Percentiles rank a stretch among this genome's conserved stretches.
phyloP scores from a whole-genome alignment of 2,329 filamentous ascomycete species.

The Neonectria magnoliae region DNA sequence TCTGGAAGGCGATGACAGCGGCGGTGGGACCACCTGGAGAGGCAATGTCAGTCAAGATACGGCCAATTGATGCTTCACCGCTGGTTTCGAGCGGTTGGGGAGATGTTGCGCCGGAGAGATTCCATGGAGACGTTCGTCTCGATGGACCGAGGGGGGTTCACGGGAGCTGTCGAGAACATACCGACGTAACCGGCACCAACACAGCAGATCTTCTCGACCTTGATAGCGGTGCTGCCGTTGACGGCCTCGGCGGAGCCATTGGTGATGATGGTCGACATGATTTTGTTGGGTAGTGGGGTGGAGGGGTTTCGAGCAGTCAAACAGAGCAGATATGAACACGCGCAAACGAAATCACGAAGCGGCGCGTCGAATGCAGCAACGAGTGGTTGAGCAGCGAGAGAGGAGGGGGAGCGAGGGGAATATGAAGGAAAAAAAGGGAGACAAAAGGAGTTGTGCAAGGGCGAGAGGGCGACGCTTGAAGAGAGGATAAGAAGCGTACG shows the following conservation, averaged over 20 bases:
- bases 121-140: neutral
- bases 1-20: constrained; percentile 78
- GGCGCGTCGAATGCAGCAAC: constrained; percentile 35
- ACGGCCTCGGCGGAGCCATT: constrained; percentile 47
- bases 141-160: neutral
- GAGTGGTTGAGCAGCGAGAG: constrained; percentile 28
- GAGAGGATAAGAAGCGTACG: constrained; percentile 23
- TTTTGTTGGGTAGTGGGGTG: constrained; percentile 26
- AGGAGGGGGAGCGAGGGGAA: constrained; percentile 19
- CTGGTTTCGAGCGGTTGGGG: neutral
- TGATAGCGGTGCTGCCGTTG: constrained; percentile 43
- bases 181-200: constrained; percentile 81
- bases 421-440: constrained; percentile 15
- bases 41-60: constrained; percentile 26
- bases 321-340: constrained; percentile 29
- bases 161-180: constrained; percentile 53
- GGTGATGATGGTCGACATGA: constrained; percentile 43
- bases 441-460: constrained; percentile 21
- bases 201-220: constrained; percentile 72
- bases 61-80: constrained; percentile 28
- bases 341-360: constrained; percentile 37
- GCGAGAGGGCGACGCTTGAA: constrained; percentile 21
- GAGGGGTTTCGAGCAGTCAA: constrained; percentile 27
- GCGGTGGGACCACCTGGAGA: constrained; percentile 75
- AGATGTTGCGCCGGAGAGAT: neutral